A percentile compares a stretch with the other conserved stretches of the same genome.
Evolutionary conservation across 768 basidiomycete genomes (phyloP).

Genomic region (Udeniomyces megalosporus): DNA sequence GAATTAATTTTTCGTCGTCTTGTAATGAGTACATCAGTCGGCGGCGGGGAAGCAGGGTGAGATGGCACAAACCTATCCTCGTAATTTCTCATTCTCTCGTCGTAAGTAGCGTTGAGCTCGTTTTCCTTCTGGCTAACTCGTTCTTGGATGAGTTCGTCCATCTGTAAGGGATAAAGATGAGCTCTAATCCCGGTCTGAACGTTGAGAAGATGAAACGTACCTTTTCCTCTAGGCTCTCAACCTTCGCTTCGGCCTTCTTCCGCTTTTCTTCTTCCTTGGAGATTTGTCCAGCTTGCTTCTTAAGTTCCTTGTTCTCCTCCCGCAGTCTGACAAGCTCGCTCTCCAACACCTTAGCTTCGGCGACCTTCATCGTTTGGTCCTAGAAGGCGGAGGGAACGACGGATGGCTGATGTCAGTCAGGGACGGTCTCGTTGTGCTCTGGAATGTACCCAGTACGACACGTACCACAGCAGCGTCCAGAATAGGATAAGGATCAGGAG

Average conservation of each 20-base stretch:
- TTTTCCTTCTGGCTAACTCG: slow-evolving; percentile 85
- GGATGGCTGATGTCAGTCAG: background rate
- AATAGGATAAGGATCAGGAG: slow-evolving; percentile 91
- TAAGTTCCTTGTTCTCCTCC: slow-evolving; percentile 69
- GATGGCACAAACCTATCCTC: slow-evolving; percentile 62
- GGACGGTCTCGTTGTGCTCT: background rate
- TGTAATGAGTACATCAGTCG: slow-evolving; percentile 1
- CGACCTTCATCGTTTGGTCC: slow-evolving; percentile 86
- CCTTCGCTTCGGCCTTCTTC: slow-evolving; percentile 56
- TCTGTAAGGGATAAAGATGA: slow-evolving; percentile 36
- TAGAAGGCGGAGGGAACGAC: slow-evolving; percentile 23
- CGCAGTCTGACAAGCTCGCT: slow-evolving; percentile 52
- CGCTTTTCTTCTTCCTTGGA: slow-evolving; percentile 48
- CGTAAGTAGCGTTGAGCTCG: slow-evolving; percentile 89
- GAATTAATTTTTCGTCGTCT: no score
- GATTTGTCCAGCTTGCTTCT: slow-evolving; percentile 50
- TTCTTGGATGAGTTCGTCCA: slow-evolving; percentile 85
- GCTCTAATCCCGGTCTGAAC: background rate
- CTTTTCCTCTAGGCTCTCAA: slow-evolving; percentile 69
- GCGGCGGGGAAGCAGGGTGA: background rate
- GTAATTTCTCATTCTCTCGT: slow-evolving; percentile 88
- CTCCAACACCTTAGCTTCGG: slow-evolving; percentile 64
- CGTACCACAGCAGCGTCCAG: slow-evolving; percentile 81
- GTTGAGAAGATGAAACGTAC: slow-evolving; percentile 31
- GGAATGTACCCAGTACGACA: slow-evolving; percentile 3